Conservation (phyloP, 108 stramenopile species). For the Aurantiochytrium sp. region DNA sequence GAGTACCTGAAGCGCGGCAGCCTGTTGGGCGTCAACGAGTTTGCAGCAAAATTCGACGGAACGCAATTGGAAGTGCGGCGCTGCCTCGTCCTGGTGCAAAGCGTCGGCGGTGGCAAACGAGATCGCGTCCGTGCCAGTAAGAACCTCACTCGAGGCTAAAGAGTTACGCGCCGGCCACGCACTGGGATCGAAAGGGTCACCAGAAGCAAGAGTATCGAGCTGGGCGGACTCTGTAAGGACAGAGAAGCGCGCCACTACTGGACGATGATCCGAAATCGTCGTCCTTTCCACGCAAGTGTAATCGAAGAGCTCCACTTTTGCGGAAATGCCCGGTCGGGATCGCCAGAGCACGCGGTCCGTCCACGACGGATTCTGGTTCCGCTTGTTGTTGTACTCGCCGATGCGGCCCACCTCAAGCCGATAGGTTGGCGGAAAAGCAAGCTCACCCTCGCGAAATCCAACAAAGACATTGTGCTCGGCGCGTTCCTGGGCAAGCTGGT, state of each 20-base stretch:
- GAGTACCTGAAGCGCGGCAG: not conserved
- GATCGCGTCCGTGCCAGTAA: not conserved
- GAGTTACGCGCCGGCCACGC: too few relatives aligned
- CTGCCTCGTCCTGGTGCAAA: too few relatives aligned
- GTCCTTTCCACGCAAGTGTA: not conserved
- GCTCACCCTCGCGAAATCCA: slow-evolving; percentile 27
- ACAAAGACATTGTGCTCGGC: slow-evolving; percentile 1
- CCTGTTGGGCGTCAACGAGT: not conserved
- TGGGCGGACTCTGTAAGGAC: not conserved
- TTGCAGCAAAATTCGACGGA: not conserved
- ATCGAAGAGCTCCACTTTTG: not conserved
- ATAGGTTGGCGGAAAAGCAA: slow-evolving; percentile 36
- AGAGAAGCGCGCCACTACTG: slow-evolving; percentile 22
- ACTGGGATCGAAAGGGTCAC: too few relatives aligned
- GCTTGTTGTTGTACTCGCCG: slow-evolving; percentile 35
- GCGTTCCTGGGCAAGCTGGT: slow-evolving; percentile 19
- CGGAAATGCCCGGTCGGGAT: not conserved
- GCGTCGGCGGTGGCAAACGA: too few relatives aligned
- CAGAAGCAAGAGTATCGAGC: not conserved
- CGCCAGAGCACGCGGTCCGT: slow-evolving; percentile 43
- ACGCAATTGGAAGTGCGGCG: too few relatives aligned
- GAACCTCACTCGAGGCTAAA: too few relatives aligned
- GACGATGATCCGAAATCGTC: slow-evolving; percentile 23
- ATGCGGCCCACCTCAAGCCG: slow-evolving; percentile 6
- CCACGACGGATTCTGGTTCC: slow-evolving; percentile 36